Conservation (phyloP, 2,329 filamentous ascomycete genomes). For the Leptographium wingfieldii region DNA sequence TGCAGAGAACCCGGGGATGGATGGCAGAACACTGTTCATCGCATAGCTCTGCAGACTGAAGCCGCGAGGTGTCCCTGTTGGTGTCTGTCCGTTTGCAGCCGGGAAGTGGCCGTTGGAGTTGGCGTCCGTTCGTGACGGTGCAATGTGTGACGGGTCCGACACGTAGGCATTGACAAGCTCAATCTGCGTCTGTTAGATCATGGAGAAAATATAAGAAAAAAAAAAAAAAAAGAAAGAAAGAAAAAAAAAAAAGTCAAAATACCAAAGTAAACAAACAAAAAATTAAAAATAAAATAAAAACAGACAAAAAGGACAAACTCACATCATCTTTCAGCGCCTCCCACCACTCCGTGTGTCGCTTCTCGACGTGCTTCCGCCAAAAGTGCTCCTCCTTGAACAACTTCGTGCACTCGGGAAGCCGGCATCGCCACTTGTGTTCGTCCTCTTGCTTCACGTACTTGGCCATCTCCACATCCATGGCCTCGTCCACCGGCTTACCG, state of each 20-base stretch:
- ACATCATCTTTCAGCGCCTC: slow-evolving; percentile 73
- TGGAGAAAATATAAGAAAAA: no score
- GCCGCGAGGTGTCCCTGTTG: slow-evolving; percentile 75
- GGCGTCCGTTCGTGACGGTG: slow-evolving; percentile 81
- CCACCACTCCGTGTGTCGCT: slow-evolving; percentile 83
- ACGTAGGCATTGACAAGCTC: slow-evolving; percentile 89
- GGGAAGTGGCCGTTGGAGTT: slow-evolving; percentile 96
- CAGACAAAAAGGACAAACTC: slow-evolving; percentile 21
- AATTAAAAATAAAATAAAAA: neutral
- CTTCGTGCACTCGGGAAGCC: slow-evolving; percentile 90
- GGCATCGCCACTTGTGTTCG: slow-evolving; percentile 92
- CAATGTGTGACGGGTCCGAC: slow-evolving; percentile 86
- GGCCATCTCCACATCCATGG: slow-evolving; percentile 68
- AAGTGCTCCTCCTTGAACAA: slow-evolving; percentile 96
- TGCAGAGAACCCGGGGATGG: slow-evolving; percentile 42
- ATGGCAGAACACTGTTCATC: slow-evolving; percentile 45
- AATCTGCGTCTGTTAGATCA: slow-evolving; percentile 39
- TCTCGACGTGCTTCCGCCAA: slow-evolving; percentile 96
- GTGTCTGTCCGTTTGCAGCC: slow-evolving; percentile 59
- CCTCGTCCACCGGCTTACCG: slow-evolving; percentile 75
- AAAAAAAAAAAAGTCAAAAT: neutral
- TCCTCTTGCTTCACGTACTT: slow-evolving; percentile 96
- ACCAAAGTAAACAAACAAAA: no score
- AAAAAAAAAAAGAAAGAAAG: neutral
- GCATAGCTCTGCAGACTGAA: slow-evolving; percentile 73